Evolutionary conservation across 1,284 basidiomycete species (phyloP).

Genomic region (Phellinidium pouzarii): DNA sequence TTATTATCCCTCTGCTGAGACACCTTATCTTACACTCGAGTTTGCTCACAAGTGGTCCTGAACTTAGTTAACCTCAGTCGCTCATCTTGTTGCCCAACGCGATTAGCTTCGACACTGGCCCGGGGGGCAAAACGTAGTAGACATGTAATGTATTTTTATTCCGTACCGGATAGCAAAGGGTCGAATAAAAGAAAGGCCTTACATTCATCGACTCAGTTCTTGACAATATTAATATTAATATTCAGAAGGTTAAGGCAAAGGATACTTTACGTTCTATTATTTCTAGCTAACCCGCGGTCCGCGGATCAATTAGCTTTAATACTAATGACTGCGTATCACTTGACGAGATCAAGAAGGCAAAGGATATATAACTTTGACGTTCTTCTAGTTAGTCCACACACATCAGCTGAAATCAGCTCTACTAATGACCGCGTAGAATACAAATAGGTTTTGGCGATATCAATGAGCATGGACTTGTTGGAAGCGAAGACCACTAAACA

Average conservation of each 20-base stretch:
- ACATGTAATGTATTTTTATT: constrained; percentile 19
- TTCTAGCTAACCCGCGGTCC: no score
- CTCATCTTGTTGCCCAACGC: constrained; percentile 11
- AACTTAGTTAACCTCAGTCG: constrained; percentile 18
- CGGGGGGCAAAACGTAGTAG: constrained; percentile 15
- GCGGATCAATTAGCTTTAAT: not conserved
- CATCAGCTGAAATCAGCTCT: not conserved
- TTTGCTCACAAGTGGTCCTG: constrained; percentile 18
- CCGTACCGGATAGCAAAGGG: not conserved
- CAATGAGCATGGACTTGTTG: constrained; percentile 51
- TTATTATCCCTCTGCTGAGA: constrained; percentile 12
- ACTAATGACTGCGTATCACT: not conserved
- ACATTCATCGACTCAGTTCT: no score
- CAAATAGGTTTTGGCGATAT: constrained; percentile 9
- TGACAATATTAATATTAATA: no score
- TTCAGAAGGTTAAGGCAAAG: no score
- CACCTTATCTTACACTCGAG: constrained; percentile 17
- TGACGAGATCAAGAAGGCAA: no score
- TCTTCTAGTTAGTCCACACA: not conserved
- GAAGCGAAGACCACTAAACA: constrained; percentile 73
- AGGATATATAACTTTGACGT: no score
- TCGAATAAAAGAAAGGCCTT: not conserved
- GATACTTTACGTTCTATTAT: no score
- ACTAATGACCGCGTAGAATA: not conserved
- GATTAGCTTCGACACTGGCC: not conserved